These are phyloP conservation scores for Seiridium unicorne DNA, from an alignment of 2,329 filamentous ascomycete species.

Conservation along the genomic window DNA sequence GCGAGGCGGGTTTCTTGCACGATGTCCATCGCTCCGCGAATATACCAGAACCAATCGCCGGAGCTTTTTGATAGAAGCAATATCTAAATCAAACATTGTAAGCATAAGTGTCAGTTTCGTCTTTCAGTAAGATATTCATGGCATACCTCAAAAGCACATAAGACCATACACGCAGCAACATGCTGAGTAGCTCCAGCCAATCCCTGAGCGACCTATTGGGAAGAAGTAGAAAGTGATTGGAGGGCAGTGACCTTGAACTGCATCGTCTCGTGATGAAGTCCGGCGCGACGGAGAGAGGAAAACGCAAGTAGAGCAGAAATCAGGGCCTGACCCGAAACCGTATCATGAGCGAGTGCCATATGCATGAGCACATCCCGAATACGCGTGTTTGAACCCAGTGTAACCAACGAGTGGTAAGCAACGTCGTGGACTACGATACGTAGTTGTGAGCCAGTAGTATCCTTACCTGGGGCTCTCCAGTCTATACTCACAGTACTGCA, in stretches of 20 bases:
- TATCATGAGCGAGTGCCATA: conserved; percentile 19
- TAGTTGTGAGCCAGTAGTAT: neutral
- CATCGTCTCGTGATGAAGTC: conserved; percentile 18
- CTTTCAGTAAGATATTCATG: neutral
- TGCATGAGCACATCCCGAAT: conserved; percentile 21
- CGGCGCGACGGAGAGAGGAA: conserved; percentile 20
- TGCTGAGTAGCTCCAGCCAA: conserved; percentile 22
- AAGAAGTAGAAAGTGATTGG: conserved; percentile 16
- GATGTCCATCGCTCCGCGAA: conserved; percentile 20
- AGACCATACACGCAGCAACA: conserved; percentile 27
- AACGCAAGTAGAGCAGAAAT: conserved; percentile 23
- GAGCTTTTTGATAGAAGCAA: conserved; percentile 20
- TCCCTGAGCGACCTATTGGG: conserved; percentile 12
- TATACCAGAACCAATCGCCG: conserved; percentile 26
- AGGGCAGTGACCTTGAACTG: conserved; percentile 24
- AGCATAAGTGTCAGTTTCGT: neutral
- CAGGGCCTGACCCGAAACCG: conserved; percentile 17
- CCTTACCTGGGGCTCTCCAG: neutral
- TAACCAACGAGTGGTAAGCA: conserved; percentile 18
- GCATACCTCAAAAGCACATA: conserved; percentile 26
- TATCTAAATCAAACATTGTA: conserved; percentile 14
- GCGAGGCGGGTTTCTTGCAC: conserved; percentile 11
- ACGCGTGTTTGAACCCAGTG: conserved; percentile 13
- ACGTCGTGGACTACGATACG: conserved; percentile 15
- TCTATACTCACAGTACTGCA: conserved; percentile 15